Conservation (phyloP, 441 rosid species). For the Adansonia gregorii region DNA sequence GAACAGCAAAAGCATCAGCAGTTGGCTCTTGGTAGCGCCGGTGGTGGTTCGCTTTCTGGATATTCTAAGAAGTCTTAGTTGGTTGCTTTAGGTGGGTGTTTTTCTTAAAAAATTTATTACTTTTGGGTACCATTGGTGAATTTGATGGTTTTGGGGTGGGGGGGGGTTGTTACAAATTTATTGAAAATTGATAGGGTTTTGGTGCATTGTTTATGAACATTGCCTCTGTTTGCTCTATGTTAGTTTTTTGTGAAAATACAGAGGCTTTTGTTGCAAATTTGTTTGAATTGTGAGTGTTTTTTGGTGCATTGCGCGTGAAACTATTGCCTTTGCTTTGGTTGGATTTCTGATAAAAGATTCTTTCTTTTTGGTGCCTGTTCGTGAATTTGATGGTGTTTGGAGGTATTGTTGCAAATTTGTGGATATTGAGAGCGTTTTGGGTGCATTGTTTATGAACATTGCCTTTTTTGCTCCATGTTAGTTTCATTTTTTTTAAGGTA, state of each 20-base stretch:
- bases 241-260: neutral
- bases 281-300: neutral
- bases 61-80: slow-evolving; percentile 55
- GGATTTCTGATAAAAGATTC: neutral
- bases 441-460: neutral
- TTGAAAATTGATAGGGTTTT: neutral
- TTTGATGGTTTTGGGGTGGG: neutral
- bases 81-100: slow-evolving; percentile 54
- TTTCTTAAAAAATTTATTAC: neutral
- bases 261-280: neutral
- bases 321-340: neutral
- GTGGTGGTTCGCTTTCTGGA: slow-evolving; percentile 46
- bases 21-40: slow-evolving; percentile 37
- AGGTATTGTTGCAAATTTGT: neutral
- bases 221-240: neutral
- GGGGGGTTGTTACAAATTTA: neutral
- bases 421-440: neutral
- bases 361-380: neutral
- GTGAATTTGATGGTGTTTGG: neutral
- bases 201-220: neutral
- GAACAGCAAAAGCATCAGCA: slow-evolving; percentile 35
- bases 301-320: neutral
- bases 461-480: slow-evolving; percentile 2
- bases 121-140: neutral
- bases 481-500: neutral